These are phyloP conservation scores for Emericellopsis cladophorae DNA, from an alignment of 2,329 filamentous ascomycete genomes.

Conservation along the genomic window DNA sequence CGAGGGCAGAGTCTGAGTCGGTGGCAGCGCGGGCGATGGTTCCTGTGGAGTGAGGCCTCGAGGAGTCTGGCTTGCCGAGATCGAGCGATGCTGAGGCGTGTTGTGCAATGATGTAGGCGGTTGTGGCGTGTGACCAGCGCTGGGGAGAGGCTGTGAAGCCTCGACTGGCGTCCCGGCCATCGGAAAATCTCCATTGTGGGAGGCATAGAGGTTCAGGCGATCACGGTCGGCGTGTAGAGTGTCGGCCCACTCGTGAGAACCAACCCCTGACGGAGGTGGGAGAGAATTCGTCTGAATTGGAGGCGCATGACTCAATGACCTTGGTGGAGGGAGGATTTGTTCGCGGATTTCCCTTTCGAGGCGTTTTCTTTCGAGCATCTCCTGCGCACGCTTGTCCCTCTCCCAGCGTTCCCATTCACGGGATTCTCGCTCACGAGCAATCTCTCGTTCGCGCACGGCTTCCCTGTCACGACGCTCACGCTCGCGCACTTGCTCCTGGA, in stretches of 20 bases:
- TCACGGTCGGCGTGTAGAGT: too few species aligned
- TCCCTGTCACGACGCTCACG: not conserved
- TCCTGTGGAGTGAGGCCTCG: not conserved
- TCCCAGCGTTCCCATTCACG: not conserved
- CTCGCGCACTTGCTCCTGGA: not conserved
- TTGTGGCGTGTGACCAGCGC: too few species aligned
- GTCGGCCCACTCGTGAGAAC: not conserved
- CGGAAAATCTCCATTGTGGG: too few species aligned
- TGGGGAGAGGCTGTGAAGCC: too few species aligned
- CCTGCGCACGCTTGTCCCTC: not conserved
- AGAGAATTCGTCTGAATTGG: not conserved
- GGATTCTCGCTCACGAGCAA: not conserved
- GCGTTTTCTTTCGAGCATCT: not conserved
- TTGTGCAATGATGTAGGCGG: too few species aligned
- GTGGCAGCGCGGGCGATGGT: conserved; percentile 1
- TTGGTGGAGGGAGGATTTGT: not conserved
- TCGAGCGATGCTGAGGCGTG: not conserved
- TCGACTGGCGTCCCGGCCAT: too few species aligned
- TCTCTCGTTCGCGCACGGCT: not conserved
- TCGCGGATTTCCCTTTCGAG: not conserved
- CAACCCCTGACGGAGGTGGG: not conserved
- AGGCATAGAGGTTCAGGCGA: too few species aligned
- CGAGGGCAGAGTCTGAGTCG: not conserved
- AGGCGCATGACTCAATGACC: too few species aligned
- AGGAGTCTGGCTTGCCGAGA: too few species aligned